Conservation (phyloP, 164 flowering plant species). For the Magnolia kwangsiensis region DNA sequence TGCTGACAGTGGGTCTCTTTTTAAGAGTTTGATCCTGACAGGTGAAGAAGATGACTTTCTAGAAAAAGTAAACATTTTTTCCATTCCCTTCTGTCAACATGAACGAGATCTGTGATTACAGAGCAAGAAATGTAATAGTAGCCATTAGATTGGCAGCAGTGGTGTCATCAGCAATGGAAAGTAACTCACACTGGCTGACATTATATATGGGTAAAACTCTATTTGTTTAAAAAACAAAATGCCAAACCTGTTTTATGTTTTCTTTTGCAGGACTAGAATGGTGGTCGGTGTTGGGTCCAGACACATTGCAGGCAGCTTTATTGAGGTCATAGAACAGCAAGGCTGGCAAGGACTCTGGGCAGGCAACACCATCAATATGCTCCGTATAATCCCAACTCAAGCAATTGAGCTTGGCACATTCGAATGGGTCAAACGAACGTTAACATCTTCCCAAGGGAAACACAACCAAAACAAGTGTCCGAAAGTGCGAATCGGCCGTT, state of each 20-base stretch:
- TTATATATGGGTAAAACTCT: too few species aligned
- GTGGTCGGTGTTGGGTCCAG: constrained; percentile 91
- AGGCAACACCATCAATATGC: constrained; percentile 86
- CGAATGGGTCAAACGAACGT: constrained; percentile 84
- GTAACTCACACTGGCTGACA: too few species aligned
- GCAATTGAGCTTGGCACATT: constrained; percentile 94
- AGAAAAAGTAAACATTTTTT: too few species aligned
- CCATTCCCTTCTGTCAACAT: too few species aligned
- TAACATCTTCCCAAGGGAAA: constrained; percentile 73
- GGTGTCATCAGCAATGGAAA: background rate
- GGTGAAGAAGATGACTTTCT: too few species aligned
- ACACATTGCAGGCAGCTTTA: constrained; percentile 71
- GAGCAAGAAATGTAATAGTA: background rate
- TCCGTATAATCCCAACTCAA: constrained; percentile 91
- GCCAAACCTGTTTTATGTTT: background rate
- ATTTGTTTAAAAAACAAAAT: background rate
- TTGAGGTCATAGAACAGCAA: constrained; percentile 75
- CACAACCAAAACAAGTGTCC: constrained; percentile 47
- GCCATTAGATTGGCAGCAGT: background rate
- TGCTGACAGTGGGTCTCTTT: too few species aligned
- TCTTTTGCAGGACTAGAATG: constrained; percentile 80
- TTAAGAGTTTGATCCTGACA: too few species aligned
- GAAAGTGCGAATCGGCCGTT: constrained; percentile 54
- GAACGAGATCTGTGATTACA: background rate
- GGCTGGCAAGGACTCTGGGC: constrained; percentile 99